Evolutionary conservation across 208 protist genomes (phyloP).

Genomic region (Balamuthia mandrillaris): DNA sequence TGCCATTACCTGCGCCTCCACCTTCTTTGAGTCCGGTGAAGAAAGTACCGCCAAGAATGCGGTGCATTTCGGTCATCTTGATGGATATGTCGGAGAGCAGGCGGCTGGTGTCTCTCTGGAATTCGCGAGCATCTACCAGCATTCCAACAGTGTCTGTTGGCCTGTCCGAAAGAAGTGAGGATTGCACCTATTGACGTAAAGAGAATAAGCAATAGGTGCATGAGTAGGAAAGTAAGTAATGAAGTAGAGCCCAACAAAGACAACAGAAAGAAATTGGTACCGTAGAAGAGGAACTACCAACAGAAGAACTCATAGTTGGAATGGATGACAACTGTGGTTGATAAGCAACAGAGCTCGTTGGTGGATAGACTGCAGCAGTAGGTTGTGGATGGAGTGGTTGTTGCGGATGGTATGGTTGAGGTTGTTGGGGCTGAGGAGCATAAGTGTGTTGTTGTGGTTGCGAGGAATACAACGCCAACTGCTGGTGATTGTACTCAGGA

Average conservation of each 20-base stretch:
- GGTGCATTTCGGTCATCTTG: slow-evolving; percentile 16
- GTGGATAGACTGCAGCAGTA: background rate
- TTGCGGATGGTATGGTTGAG: background rate
- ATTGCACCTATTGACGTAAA: background rate
- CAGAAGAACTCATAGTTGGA: background rate
- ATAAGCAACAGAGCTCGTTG: background rate
- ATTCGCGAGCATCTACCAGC: background rate
- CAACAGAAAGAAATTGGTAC: background rate
- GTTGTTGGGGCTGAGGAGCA: background rate
- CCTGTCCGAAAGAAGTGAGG: background rate
- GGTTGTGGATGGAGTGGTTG: background rate
- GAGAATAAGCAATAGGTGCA: background rate
- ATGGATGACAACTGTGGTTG: too few species aligned
- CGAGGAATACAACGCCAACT: background rate
- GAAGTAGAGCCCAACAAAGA: background rate
- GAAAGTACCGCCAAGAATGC: too few species aligned
- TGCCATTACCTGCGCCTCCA: too few species aligned
- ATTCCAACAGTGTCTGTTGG: slow-evolving; percentile 18
- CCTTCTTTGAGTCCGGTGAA: too few species aligned
- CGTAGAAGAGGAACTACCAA: background rate
- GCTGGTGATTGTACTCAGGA: background rate
- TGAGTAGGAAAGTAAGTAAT: too few species aligned
- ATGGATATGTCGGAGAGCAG: background rate
- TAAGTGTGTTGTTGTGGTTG: background rate
- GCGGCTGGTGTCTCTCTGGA: slow-evolving; percentile 7